Evolutionary conservation across 805 yeast species (phyloP), one percentile per base, ranked within the genome.

Genomic region (Torulaspora franciscae): DNA sequence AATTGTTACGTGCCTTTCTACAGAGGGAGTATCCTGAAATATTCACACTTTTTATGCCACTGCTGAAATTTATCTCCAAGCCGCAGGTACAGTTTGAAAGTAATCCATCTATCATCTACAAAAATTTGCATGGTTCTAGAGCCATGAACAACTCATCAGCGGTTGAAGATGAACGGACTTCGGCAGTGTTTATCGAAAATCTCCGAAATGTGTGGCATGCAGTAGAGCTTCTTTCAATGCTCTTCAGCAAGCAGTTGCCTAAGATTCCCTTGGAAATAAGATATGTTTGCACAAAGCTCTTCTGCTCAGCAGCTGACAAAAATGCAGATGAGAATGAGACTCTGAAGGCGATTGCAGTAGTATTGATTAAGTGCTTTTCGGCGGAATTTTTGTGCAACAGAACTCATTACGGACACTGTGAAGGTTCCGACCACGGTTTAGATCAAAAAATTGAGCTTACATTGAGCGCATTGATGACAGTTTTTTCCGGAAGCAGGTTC

Each of bases 131-230:
- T 62, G 70, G 59, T 66, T 39, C 58, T 32, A 62, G 71, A 46
- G 56, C 68, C 2, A 62, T 70, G 15, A 59, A 74, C 3, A 59
- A 79, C 4, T 81, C 85, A 0, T 83, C 78, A 43, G 95, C 98
- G 1, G 86, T 91, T 49, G 83, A 83, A 51, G 90, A 86, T 52
- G 76, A 80, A 1, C 80, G 75, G n/a, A 88, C 91, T 0, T 76
- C 93, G 27, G 65, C 67, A 0, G 72, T 73, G 34, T 93, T 87
- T 61, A 81, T 93, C 27, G 65, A 72, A 28, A 90, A 93, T 54
- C 68, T 93, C 56, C 85, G 85, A 64, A 69, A 69, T 17, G 66
- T 93, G 42, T 77, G 98, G 62, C 95, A 85, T 50, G 71, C 75
- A 35, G 70, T 87, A 0, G 77, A 83, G 22, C 78, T 79, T 44